Percentiles rank a stretch among this genome's conserved stretches.
These are phyloP conservation scores for Oryza meridionalis DNA, from an alignment of 176 grass and related monocot genomes.

Conservation along the genomic window DNA sequence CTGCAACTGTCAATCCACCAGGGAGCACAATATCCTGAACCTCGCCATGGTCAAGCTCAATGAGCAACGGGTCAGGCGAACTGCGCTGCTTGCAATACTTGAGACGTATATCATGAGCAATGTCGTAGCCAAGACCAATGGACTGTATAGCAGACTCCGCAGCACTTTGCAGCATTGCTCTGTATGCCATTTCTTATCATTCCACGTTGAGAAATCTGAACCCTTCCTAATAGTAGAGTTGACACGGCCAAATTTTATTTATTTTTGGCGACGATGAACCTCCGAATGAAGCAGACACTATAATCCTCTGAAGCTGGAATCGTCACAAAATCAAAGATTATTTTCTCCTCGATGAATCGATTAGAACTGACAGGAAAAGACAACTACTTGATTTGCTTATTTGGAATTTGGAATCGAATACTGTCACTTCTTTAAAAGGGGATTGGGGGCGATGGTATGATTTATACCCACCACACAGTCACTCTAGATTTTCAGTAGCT, in stretches of 20 bases:
- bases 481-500: neutral
- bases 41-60: constrained; percentile 61
- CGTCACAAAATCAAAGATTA: neutral
- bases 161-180: constrained; percentile 33
- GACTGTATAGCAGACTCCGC: constrained; percentile 66
- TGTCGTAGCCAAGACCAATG: constrained; percentile 86
- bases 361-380: neutral
- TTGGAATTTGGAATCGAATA: neutral
- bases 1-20: constrained; percentile 55
- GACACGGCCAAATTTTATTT: neutral
- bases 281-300: neutral
- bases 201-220: neutral
- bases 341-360: neutral
- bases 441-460: no score
- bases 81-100: constrained; percentile 76
- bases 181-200: constrained; percentile 68
- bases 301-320: neutral
- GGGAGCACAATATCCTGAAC: constrained; percentile 77
- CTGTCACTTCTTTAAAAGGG: neutral
- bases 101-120: constrained; percentile 74
- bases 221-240: neutral
- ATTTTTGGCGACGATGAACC: neutral
- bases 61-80: constrained; percentile 59
- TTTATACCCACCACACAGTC: neutral
- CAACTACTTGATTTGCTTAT: neutral